These are phyloP conservation scores for Fusarium buxicola DNA, from an alignment of 2,329 filamentous ascomycete genomes.

Conservation along the genomic window DNA sequence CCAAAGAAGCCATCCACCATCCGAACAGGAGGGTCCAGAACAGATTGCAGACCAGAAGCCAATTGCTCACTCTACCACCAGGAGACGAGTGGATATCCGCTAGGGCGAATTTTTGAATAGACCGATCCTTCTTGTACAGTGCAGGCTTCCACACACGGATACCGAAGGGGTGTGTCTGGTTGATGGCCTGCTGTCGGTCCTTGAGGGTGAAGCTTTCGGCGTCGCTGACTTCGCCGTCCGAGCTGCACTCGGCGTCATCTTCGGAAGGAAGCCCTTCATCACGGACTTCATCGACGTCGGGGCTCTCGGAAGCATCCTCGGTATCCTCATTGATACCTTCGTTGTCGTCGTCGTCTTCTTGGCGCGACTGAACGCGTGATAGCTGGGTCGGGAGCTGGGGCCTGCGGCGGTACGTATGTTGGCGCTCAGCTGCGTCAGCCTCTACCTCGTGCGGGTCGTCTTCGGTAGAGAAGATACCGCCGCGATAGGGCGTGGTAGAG, in stretches of 20 bases:
- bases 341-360: slow-evolving; percentile 30
- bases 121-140: slow-evolving; percentile 96
- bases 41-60: slow-evolving; percentile 89
- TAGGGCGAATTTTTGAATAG: slow-evolving; percentile 95
- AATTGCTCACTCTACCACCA: slow-evolving; percentile 84
- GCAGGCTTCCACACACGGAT: slow-evolving; percentile 99
- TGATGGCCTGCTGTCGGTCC: slow-evolving; percentile 97
- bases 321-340: slow-evolving; percentile 41
- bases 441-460: slow-evolving; percentile 87
- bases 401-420: slow-evolving; percentile 55
- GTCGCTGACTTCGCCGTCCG: slow-evolving; percentile 82
- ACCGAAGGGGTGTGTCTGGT: slow-evolving; percentile 98
- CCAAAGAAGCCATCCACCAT: slow-evolving; percentile 91
- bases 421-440: slow-evolving; percentile 68
- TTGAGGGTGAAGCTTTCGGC: slow-evolving; percentile 98
- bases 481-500: slow-evolving; percentile 81
- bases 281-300: slow-evolving; percentile 48
- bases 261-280: slow-evolving; percentile 57
- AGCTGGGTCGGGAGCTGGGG: slow-evolving; percentile 50
- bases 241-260: slow-evolving; percentile 68
- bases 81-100: slow-evolving; percentile 97
- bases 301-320: slow-evolving; percentile 38
- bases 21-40: slow-evolving; percentile 93
- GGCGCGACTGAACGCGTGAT: slow-evolving; percentile 57
- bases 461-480: slow-evolving; percentile 90